Conservation (phyloP, 768 basidiomycete genomes). For the Strobilomyces dryophilus region DNA sequence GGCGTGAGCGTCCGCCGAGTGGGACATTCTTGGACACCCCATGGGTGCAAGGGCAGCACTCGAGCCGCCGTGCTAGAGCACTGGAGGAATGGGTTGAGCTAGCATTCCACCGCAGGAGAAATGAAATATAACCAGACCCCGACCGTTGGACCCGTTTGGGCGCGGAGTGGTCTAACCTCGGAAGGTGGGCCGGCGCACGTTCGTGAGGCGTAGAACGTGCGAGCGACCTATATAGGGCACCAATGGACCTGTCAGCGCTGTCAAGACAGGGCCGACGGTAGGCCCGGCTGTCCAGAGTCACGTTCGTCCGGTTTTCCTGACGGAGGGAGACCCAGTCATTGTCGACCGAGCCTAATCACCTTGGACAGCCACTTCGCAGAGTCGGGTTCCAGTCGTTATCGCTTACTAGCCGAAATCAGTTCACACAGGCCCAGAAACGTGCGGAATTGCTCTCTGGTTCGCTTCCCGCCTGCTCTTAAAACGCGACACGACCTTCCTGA, state of each 20-base stretch:
- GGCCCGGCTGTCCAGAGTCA: constrained; percentile 1
- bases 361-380: constrained; percentile 5
- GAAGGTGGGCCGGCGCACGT: constrained; percentile 8
- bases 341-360: background rate
- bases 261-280: too few species aligned
- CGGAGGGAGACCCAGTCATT: background rate
- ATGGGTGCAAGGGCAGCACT: background rate
- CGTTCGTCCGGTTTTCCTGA: constrained; percentile 13
- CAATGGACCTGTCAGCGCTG: too few species aligned
- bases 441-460: constrained; percentile 13
- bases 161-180: too few species aligned
- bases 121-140: too few species aligned
- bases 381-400: constrained; percentile 14
- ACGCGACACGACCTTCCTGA: constrained; percentile 7
- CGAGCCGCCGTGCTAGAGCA: too few species aligned
- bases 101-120: too few species aligned
- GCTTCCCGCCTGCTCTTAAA: constrained; percentile 22
- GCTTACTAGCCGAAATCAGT: constrained; percentile 11
- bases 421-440: constrained; percentile 25
- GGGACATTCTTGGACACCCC: background rate
- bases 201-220: constrained; percentile 12
- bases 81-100: background rate
- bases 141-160: too few species aligned
- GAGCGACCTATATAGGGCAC: constrained; percentile 1
- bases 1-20: background rate